Base-by-base conservation (phyloP, 2,329 filamentous ascomycete genomes). In the Phyllosticta paracitricarpa region DNA sequence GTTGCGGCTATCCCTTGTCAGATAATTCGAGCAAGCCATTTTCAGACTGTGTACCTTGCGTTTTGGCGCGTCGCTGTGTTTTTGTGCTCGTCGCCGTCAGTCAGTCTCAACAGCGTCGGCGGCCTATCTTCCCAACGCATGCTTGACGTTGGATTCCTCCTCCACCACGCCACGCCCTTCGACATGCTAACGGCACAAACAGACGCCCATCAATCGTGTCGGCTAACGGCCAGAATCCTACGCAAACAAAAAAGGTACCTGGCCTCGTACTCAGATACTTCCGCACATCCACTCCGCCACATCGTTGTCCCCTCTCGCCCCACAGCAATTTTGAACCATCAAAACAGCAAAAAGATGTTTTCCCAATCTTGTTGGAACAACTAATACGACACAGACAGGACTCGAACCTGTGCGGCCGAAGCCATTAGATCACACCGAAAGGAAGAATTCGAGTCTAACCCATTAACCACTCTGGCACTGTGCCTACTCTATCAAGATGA, bases 391-490 rank as follows among this genome's bases (percentile, higher is more conserved):
- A 53, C 35, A 59, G 61, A 64, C 60, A 65, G 54, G 64, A 65
- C 63, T 65, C 64, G 64, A 65, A 65, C 62, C 48, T 64, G 60
- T 61, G 64, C 59, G 62, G 55, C 62, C 62, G 62, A 65, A 64
- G 62, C 57, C 64, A 65, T 65, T 51, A 59, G 64, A 65, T 65
- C 40, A 48, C 40, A 48, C 40, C 40, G 40, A 48, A 48, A 24
- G n/a, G 25, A 35, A 56, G 24, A 14, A 63, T 64, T 63, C 63
- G 60, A 64, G 63, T 64, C 63, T 54, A 52, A 64, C 63, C 63
- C 59, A 62, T 64, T 64, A 64, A 64, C 63, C 63, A 64, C 63
- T 64, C 63, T 62, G 59, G 63, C 63, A 64, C 59, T 60, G 55
- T 40, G 61, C 58, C 61, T 10, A 28, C 54, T 12, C 8, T 26